Base-by-base conservation (phyloP, 306 rosid genomes). In the Ceratonia siliqua region DNA sequence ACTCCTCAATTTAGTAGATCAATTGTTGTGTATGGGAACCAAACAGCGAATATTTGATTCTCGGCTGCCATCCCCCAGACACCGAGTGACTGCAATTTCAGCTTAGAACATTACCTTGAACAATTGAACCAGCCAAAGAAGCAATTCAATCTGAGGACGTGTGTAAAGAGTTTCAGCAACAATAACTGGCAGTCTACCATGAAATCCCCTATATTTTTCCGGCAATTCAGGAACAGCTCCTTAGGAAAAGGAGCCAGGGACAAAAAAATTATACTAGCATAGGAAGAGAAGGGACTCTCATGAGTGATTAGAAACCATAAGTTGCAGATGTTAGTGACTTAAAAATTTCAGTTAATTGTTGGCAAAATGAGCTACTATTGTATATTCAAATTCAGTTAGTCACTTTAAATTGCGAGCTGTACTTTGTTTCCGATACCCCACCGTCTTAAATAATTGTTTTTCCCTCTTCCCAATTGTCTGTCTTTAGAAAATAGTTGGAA, bases 101-200 rank as follows among this genome's bases (percentile, higher is more conserved):
- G 22, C 14, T 61, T 45, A 64, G 73, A 77, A 59, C 75, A 82
- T 84, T 87, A 93, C 98, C 98, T 90, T 94, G 80, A 94, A 94
- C 81, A 92, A 78, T 17, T 85, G 92, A 81, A 94, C 90, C 36
- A 94, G 86, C 98, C 98, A 94, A 65, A 89, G 89, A 68, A 97
- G 98, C 89, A 94, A 76, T 77, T 91, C 97, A 25, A 94, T 89
- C 76, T 86, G 90, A 77, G 95, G 82, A 87, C n/a, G n/a, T 90
- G 97, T 5, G 87, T 62, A 2, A 85, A 94, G 96, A 62, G 96
- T 86, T 83, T 90, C 96, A 2, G 96, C 99, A 81, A 88, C 95
- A 83, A 89, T 32, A 49, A 89, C 54, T 0, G 98, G 96, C 61
- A 93, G 77, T 75, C 96, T 81, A 62, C 87, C 95, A 73, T 90